Evolutionary conservation across 2,329 filamentous ascomycete species (phyloP).

Genomic region (Pseudohalonectria lignicola): DNA sequence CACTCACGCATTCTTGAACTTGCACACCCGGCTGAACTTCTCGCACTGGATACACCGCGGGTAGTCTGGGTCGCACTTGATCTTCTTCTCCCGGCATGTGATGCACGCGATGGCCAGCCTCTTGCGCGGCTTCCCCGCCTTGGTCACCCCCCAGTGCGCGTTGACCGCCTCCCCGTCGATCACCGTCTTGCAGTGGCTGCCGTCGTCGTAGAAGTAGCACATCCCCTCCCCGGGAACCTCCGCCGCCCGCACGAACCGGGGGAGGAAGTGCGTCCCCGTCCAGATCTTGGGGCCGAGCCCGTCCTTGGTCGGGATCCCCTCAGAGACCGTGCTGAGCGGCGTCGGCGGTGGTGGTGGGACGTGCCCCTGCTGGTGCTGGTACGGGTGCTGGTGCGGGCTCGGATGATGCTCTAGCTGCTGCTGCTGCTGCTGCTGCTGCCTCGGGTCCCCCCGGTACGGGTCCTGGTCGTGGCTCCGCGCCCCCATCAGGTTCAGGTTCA

Average conservation of each 20-base stretch:
- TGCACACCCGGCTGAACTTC: conserved; percentile 78
- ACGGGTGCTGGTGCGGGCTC: conserved; percentile 1
- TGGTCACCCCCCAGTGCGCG: conserved; percentile 86
- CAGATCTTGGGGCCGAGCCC: conserved; percentile 57
- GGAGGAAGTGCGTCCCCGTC: conserved; percentile 56
- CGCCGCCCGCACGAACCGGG: conserved; percentile 51
- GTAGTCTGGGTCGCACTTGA: conserved; percentile 86
- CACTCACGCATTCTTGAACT: conserved; percentile 76
- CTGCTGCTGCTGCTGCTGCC: conserved; percentile 2
- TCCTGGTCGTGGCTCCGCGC: too few relatives aligned
- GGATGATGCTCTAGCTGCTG: conserved; percentile 2
- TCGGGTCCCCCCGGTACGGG: conserved; percentile 4
- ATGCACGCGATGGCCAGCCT: conserved; percentile 85
- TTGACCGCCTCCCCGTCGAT: conserved; percentile 84
- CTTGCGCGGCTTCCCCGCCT: conserved; percentile 88
- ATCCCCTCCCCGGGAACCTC: conserved; percentile 68
- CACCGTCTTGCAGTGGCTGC: conserved; percentile 67
- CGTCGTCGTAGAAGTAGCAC: conserved; percentile 82
- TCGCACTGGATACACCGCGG: conserved; percentile 86
- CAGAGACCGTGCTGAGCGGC: conserved; percentile 20
- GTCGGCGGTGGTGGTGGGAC: conserved; percentile 16
- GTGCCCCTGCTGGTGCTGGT: conserved; percentile 10
- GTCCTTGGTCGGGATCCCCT: conserved; percentile 44
- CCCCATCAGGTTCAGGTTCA: conserved; percentile 15
- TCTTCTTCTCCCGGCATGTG: conserved; percentile 92